Base-by-base conservation (phyloP, 306 rosid genomes). In the Castanopsis chinensis region DNA sequence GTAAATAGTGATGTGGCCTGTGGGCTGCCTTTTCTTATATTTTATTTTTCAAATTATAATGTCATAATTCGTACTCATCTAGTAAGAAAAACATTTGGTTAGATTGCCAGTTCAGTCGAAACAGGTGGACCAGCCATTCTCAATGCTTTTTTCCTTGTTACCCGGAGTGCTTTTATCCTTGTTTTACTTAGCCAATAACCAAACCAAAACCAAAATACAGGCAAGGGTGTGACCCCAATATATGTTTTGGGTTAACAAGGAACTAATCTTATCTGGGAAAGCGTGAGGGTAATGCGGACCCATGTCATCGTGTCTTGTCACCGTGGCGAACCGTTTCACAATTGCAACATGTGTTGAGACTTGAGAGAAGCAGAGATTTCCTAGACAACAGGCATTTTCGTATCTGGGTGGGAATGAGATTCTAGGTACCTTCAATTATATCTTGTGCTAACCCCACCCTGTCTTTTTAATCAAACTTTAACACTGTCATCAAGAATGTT, bases 321-420 rank as follows among this genome's bases (percentile, higher is more conserved):
- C 84, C 64, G 80, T 81, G 75, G 86, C 85, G 84, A 86, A 82
- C 69, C 78, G 84, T 73, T 78, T 75, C 6, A 43, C 86, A 55
- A 49, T 19, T 73, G 23, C 9, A 55, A 63, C 71, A 43, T 67
- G 79, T 32, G 67, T 59, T 70, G 77, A 65, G 80, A 43, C 76
- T 59, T 70, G 77, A 41, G 11, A 41, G 11, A 41, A 41, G 45
- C 45, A 41, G 35, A 59, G 73, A 28, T 4, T 70, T 70, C 60
- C 76, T 1, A 64, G 23, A 64, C 81, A 18, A 27, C 74, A 37
- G 23, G 72, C 81, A 18, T 54, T 78, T 74, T 74, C 80, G 74
- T 51, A 69, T 73, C 69, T 69, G 28, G 73, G 69, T 55, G 37
- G 73, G 69, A 43, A 77, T 13, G 15, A n/a, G 69, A 78, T 82